Evolutionary conservation across 2,329 filamentous ascomycete genomes (phyloP).

Genomic region (Fulvia fulva): DNA sequence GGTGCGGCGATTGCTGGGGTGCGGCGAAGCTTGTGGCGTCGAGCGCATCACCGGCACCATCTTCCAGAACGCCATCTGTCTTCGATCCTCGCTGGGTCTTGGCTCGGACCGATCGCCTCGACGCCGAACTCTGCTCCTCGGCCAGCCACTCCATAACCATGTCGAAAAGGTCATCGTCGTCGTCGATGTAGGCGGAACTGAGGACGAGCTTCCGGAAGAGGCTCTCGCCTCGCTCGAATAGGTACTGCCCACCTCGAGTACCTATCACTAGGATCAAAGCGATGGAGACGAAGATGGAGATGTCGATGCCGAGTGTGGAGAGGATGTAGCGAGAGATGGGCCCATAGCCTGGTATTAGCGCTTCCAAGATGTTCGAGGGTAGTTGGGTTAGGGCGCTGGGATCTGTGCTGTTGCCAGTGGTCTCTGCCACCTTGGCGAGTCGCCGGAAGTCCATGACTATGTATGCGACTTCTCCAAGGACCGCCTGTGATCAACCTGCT

Average conservation of each 20-base stretch:
- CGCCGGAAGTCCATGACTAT: conserved; percentile 29
- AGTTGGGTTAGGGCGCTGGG: conserved; percentile 33
- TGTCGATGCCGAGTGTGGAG: conserved; percentile 44
- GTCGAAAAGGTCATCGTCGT: conserved; percentile 42
- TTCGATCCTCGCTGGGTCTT: conserved; percentile 37
- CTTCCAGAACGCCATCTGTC: conserved; percentile 34
- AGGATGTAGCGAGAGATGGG: conserved; percentile 44
- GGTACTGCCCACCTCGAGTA: conserved; percentile 36
- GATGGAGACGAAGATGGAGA: conserved; percentile 45
- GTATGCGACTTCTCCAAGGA: not conserved
- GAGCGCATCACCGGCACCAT: conserved; percentile 34
- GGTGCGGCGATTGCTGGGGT: too few relatives aligned
- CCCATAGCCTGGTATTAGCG: conserved; percentile 50
- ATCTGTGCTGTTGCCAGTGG: conserved; percentile 12
- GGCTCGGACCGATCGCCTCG: conserved; percentile 37
- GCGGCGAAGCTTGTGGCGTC: too few relatives aligned
- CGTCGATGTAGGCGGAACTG: conserved; percentile 44
- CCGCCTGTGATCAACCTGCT: not conserved
- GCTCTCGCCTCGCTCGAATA: conserved; percentile 32
- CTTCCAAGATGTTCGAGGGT: conserved; percentile 46
- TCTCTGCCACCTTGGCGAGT: conserved; percentile 15
- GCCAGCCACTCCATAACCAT: conserved; percentile 44
- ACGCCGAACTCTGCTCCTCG: conserved; percentile 37
- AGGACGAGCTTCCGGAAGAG: conserved; percentile 38
- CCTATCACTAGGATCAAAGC: conserved; percentile 42